Evolutionary conservation across 1,284 basidiomycete genomes (phyloP), one percentile per base, ranked within the genome.

Genomic region (Exsudoporus floridanus): DNA sequence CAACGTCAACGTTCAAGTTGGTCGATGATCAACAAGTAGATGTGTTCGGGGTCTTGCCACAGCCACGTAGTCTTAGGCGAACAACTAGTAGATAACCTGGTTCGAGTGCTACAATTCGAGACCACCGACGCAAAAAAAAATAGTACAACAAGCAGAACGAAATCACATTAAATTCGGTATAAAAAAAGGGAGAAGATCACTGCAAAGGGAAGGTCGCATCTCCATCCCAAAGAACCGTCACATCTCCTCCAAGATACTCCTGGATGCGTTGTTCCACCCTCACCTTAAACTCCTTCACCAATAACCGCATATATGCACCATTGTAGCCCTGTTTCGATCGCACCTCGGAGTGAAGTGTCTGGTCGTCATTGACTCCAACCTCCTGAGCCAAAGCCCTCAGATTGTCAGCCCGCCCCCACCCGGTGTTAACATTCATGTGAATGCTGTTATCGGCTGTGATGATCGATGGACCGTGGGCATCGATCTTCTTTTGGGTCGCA

Each of bases 381-480:
- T 52, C 58, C 5, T 36, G 0, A 3, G 48, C 45, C 42, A 58
- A 39, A 14, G 28, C 45, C 23, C 8, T 44, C 27, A 60, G 36
- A n/a, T 56, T 52, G 0, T 28, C 42, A 0, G 21, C 34, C 23
- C 33, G 41, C 4, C 48, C 42, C 49, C 54, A 60, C 6, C 5
- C 34, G 3, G 57, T 44, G 36, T 38, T 47, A 18, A 57, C 27
- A 7, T 52, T 47, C 14, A 40, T 36, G 42, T 53, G 54, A 36
- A 54, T 57, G 5, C 58, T 57, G 12, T 39, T 39, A 3, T 21
- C 27, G 19, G 56, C 54, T 16, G 53, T 56, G 36, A 47, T 53
- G 28, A 3, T 1, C 3, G 56, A 60, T n/a, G 54, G 40, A 23
- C 44, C 45, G 30, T 48, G 28, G 0, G 7, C 7, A 37, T 60